Base-by-base conservation (phyloP, 768 basidiomycete genomes). In the Podaxis sp. region DNA sequence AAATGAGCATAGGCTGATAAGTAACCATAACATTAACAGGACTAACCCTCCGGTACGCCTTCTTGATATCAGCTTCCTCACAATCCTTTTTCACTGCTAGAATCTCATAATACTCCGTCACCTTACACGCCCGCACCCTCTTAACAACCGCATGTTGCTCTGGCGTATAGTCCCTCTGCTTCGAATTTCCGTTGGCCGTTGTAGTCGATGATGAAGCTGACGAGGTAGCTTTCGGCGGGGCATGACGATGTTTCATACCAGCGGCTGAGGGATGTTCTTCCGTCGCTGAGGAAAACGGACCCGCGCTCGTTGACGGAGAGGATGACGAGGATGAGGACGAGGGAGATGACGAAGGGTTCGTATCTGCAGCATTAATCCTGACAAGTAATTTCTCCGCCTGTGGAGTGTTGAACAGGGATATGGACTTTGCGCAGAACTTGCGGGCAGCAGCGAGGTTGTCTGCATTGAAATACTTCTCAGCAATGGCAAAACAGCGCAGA, bases 81-180 rank as follows among this genome's bases (percentile, higher is more conserved):
- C 93, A 94, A 14, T 87, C 88, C 72, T 80, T 85, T 73, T 89
- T 85, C 64, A 94, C 71, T 5, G 82, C 80, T 66, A 98, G 73
- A 63, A 98, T 98, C 72, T 93, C 93, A 72, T 98, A 98, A 72
- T 96, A 98, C 69, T 91, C 88, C 27, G 91, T 91, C 27, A 87
- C 83, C 73, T 91, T 93, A 79, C 96, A 98, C 32, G 78, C 71
- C 67, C 89, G 82, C 50, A 98, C 90, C 53, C 94, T 80, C 73
- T 91, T 90, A 61, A 98, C 96, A 47, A 95, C 82, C 3, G 84
- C 82, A 16, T 79, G 71, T 72, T 97, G 93, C 66, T 95, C 95
- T 21, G 84, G 73, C 2, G 95, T 96, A 73, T 91, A 97, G 52
- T 91, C 91, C 71, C 93, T 80, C 77, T 93, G 91, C 73, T 87